Evolutionary conservation across 2,329 filamentous ascomycete genomes (phyloP), one percentile per base, ranked within the genome.

Genomic region (Xylogone sp.): DNA sequence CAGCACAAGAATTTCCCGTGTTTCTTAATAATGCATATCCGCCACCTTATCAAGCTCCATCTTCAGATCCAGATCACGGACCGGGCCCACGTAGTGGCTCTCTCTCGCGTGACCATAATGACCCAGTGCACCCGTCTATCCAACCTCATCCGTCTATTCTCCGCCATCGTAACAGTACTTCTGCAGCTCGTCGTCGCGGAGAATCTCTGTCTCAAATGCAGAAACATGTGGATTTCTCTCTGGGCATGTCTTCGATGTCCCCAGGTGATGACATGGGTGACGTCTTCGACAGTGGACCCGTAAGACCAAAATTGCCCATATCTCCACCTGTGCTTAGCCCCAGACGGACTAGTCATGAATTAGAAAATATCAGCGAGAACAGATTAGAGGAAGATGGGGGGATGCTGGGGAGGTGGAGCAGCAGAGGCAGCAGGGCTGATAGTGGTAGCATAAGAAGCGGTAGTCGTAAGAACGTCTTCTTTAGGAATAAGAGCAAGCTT

Each of bases 181-280:
- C 21, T n/a, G 65, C 63, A 9, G 63, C 61, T n/a, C 75, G 81
- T 10, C 66, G 72, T 31, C 77, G 81, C 8, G 77, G 76, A 27
- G 81, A 86, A 56, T 81, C 82, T 0, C 68, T 82, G 8, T 74
- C 78, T 1, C 71, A 75, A 9, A 81, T 83, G 72, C 73, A 74
- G 31, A 82, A 81, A 50, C 81, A 83, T 22, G 83, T 88, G 24
- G 86, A 88, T 63, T 88, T 88, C 67, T 87, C 84, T 1, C 73
- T 88, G 2, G 86, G 86, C 24, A 86, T 87, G 77, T 75, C 72
- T 29, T 76, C 79, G 43, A 72, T 85, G 42, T 75, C 76, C 3
- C 74, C 78, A 1, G 74, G 73, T 27, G 83, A 86, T 56, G 70
- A 83, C 43, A 76, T 80, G 53, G 82, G 81, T 44, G 86, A 89